Base-by-base conservation (phyloP, 176 grass and related monocot genomes). In the Tuctoria greenei region DNA sequence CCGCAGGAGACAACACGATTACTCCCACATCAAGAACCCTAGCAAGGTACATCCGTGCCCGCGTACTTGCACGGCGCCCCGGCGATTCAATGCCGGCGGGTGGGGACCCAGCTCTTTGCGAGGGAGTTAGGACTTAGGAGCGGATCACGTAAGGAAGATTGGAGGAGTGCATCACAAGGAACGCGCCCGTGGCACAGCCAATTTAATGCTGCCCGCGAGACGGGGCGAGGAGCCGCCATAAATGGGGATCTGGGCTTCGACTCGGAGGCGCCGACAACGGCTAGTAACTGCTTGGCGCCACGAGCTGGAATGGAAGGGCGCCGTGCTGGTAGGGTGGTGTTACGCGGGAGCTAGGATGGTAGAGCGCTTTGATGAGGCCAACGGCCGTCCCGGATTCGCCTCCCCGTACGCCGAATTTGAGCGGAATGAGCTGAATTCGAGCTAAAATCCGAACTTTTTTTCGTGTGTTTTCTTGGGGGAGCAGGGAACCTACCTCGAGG, bases 241-340 rank as follows among this genome's bases (percentile, higher is more conserved):
- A 87, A 87, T 87, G 69, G 69, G 55, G 78, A 82, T 86, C 78
- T 37, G 64, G 81, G 67, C 74, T 87, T 54, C 67, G 67, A 83
- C 74, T 56, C 75, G 72, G 68, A 60, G 50, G 44, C 60, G 64
- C 54, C 64, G 36, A 58, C 72, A 86, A 86, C 78, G 84, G 84
- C 72, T 75, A 72, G 44, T 67, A 78, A 77, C 38, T 66, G 28
- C 73, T 71, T 71, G 42, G 50, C 73, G 79, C 79, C 85, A 87
- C 79, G 58, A 66, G 67, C 60, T 40, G 34, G 60, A 82, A 58
- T n/a, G 4, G 55, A 66, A 50, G 40, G 64, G 13, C 17, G 17
- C 20, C 8, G 51, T 13, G 55, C 14, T 1, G 12, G 56, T 50
- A 50, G 24, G 26, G 14, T 47, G 25, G 8, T 28, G 51, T 20